Conservation (phyloP, 1,284 basidiomycete genomes). For the Naganishia liquefaciens region DNA sequence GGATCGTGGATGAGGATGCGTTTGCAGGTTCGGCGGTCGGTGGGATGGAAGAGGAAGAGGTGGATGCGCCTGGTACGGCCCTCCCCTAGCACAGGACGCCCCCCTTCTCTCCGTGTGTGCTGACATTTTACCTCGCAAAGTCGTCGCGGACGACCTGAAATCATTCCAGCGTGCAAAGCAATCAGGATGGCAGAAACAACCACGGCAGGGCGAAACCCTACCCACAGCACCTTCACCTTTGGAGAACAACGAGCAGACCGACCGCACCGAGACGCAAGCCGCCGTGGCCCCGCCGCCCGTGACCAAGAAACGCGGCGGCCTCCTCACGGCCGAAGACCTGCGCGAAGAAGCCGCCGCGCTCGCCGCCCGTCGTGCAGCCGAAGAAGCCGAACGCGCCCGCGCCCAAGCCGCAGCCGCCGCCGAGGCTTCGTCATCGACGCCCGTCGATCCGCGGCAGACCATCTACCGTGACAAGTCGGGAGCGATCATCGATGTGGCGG, state of each 20-base stretch:
- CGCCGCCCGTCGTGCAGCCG: constrained; percentile 61
- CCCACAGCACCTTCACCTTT: constrained; percentile 33
- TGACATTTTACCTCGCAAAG: background rate
- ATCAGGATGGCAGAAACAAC: constrained; percentile 47
- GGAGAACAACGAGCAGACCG: no score
- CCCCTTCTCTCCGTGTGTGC: background rate
- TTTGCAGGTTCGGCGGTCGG: constrained; percentile 48
- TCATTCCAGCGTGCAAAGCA: constrained; percentile 39
- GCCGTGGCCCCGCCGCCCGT: constrained; percentile 46
- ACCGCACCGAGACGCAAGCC: no score
- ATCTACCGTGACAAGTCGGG: constrained; percentile 91
- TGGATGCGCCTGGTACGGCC: constrained; percentile 54
- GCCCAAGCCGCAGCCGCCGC: constrained; percentile 56
- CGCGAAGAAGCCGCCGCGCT: constrained; percentile 45
- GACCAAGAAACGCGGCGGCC: constrained; percentile 63
- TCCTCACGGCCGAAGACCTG: constrained; percentile 65
- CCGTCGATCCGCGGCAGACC: constrained; percentile 70
- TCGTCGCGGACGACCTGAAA: constrained; percentile 5
- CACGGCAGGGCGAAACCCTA: constrained; percentile 45
- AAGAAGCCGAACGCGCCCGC: constrained; percentile 39
- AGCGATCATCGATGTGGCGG: constrained; percentile 82
- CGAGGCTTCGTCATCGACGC: constrained; percentile 59
- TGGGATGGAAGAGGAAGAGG: constrained; percentile 44
- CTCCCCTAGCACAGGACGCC: no score
- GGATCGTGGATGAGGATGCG: constrained; percentile 53